Percentiles rank a stretch among this genome's conserved stretches.
phyloP scores from a whole-genome alignment of 306 rosid genomes.

The Medicago lupulina region DNA sequence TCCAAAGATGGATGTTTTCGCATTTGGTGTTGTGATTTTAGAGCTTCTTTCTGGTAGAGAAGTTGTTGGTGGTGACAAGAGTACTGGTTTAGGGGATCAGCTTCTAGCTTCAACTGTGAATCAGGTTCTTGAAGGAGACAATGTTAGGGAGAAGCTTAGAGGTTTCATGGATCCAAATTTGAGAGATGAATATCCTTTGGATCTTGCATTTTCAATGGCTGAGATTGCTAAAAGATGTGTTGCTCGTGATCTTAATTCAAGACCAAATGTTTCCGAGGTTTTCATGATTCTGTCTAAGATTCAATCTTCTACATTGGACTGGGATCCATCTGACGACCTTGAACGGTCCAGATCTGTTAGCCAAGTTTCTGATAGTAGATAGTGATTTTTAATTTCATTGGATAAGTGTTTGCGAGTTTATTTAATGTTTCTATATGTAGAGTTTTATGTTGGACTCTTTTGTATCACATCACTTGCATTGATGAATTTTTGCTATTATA shows the following conservation, averaged over 20 bases:
- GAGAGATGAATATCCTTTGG: conserved; percentile 61
- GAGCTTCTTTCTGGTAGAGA: conserved; percentile 75
- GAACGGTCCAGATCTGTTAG: conserved; percentile 52
- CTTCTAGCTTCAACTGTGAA: conserved; percentile 42
- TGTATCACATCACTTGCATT: conserved; percentile 5
- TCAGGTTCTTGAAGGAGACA: conserved; percentile 62
- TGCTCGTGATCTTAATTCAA: conserved; percentile 52
- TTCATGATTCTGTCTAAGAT: conserved; percentile 64
- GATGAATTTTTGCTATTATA: conserved; percentile 35
- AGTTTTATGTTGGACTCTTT: conserved; percentile 3
- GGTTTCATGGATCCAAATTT: conserved; percentile 66
- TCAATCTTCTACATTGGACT: conserved; percentile 60
- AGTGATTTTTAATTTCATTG: not conserved
- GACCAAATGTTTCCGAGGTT: conserved; percentile 62
- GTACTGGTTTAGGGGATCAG: conserved; percentile 7
- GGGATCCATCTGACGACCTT: conserved; percentile 76
- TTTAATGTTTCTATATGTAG: not conserved
- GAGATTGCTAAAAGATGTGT: conserved; percentile 67
- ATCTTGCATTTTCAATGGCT: conserved; percentile 70
- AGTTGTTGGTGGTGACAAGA: conserved; percentile 41
- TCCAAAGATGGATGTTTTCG: conserved; percentile 74
- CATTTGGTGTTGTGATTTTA: conserved; percentile 72
- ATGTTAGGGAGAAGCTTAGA: conserved; percentile 57
- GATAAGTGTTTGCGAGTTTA: not conserved
- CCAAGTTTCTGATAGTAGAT: conserved; percentile 46